Base-by-base conservation (phyloP, 2,329 filamentous ascomycete species). In the Apiospora hydei region DNA sequence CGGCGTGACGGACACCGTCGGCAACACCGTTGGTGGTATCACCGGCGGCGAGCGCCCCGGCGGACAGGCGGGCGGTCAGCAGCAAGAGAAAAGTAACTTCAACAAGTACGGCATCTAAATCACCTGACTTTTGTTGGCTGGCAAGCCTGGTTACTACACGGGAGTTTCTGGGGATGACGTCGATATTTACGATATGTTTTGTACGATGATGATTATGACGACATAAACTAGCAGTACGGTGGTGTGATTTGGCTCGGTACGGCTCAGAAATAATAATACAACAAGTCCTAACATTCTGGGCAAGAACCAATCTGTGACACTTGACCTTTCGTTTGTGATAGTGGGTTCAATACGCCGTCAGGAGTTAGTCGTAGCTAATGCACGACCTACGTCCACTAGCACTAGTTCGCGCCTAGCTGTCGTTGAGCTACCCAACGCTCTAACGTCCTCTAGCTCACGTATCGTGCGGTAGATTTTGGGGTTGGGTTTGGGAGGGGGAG, bases 21-120 rank as follows among this genome's bases (percentile, higher is more conserved):
- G 77, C n/a, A 71, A 70, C 34, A 73, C 75, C 10, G 76, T 77
- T 16, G 77, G 77, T 1, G 77, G 78, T n/a, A 73, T 75, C 13
- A 75, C 76, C 3, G 76, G 77, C 16, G 74, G 74, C 7, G 18
- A 49, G 21, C 46, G 46, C 8, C 49, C 34, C 13, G 74, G 72
- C 11, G 11, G 11, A 1, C 10, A 21, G 47, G 76, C 76, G 21
- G 74, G 74, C 41, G 47, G 71, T n/a, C 66, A n/a, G 74, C 74
- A 76, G 69, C 41, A 41, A 26, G 64, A 64, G 2, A 73, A 74
- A 5, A 24, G 70, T 26, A 72, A 69, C 2, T 81, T 81, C 71
- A 77, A 77, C 74, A 78, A 75, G 61, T 81, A 78, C 70, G 77
- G 77, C 30, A 78, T 78, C 57, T 78, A 74, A 74, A 30, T 2